Conservation (phyloP, 257 asterid genomes). For the Przewalskia tangutica region DNA sequence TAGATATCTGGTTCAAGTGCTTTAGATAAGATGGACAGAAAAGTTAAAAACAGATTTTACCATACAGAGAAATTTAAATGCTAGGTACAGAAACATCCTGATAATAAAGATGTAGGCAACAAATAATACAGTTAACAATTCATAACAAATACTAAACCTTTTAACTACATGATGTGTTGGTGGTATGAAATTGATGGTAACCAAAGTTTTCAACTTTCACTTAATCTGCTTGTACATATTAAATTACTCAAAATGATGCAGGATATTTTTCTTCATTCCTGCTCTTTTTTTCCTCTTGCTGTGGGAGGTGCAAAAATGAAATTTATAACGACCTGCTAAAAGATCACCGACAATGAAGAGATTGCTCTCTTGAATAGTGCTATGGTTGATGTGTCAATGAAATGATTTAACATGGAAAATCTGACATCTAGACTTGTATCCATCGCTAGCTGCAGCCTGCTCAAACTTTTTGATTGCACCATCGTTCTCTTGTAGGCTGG, state of each 20-base stretch:
- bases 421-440: constrained; percentile 60
- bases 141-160: background rate
- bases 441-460: constrained; percentile 46
- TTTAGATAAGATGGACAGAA: background rate
- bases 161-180: background rate
- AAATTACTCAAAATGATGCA: constrained; percentile 7
- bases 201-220: background rate
- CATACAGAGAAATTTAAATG: background rate
- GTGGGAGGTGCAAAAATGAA: background rate
- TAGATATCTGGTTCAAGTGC: background rate
- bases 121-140: background rate
- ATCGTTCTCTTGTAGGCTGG: constrained; percentile 78
- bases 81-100: background rate
- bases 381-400: constrained; percentile 26
- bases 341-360: background rate
- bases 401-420: constrained; percentile 81
- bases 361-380: background rate
- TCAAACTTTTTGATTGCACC: constrained; percentile 62
- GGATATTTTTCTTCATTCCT: background rate
- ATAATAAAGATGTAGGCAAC: background rate
- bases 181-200: background rate
- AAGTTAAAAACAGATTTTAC: background rate
- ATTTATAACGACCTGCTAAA: background rate
- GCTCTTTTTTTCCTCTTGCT: background rate
- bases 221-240: constrained; percentile 1